phyloP scores from a whole-genome alignment of 331 rosid genomes.

The Rosa hybrid region DNA sequence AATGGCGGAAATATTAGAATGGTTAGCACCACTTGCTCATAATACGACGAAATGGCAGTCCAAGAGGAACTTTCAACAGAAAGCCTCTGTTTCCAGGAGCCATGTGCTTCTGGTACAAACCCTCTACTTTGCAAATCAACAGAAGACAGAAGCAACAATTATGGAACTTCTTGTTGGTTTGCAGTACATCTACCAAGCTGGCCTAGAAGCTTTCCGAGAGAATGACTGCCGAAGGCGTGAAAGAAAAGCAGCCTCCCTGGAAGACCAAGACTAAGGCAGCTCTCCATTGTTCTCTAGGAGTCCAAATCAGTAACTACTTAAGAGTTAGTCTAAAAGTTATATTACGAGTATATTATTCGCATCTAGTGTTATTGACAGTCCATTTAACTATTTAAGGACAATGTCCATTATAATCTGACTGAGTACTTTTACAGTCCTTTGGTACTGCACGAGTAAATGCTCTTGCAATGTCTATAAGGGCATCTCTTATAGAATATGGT shows the following conservation, averaged over 20 bases:
- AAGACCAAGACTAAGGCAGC: not conserved
- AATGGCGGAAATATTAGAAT: slow-evolving; percentile 61
- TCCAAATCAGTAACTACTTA: not conserved
- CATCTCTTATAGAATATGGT: no score
- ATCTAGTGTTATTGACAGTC: not conserved
- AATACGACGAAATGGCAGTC: slow-evolving; percentile 93
- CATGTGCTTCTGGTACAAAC: slow-evolving; percentile 86
- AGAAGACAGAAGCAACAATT: slow-evolving; percentile 66
- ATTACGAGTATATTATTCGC: no score
- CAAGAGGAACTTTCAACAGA: slow-evolving; percentile 81
- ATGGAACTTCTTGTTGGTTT: slow-evolving; percentile 92
- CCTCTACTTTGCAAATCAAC: slow-evolving; percentile 79
- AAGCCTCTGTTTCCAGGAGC: slow-evolving; percentile 58
- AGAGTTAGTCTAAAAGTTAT: not conserved
- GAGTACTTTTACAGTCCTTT: no score
- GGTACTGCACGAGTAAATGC: no score
- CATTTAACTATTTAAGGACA: no score
- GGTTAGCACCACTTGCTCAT: slow-evolving; percentile 98
- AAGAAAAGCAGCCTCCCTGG: no score
- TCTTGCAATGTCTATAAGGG: no score
- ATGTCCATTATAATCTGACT: no score
- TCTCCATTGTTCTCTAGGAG: not conserved
- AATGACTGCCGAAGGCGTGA: not conserved
- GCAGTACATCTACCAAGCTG: slow-evolving; percentile 56
- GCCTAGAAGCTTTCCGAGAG: not conserved